Conservation (phyloP, 2,329 filamentous ascomycete species). For the Coleophoma crateriformis region DNA sequence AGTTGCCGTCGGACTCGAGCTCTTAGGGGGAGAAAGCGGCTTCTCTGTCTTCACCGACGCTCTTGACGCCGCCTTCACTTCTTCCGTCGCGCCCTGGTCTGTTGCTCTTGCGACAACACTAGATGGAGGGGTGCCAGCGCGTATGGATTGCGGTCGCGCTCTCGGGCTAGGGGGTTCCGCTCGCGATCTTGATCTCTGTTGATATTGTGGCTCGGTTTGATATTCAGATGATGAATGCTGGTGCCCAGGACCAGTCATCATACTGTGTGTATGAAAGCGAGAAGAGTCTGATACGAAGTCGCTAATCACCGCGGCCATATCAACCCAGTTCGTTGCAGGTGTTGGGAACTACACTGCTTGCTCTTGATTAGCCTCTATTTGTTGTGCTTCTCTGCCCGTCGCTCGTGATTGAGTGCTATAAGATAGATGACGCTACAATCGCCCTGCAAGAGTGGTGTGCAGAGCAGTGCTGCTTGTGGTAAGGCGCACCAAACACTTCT, state of each 20-base stretch:
- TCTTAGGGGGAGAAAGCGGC: conserved; percentile 21
- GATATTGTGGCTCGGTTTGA: conserved; percentile 15
- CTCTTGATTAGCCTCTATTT: conserved; percentile 14
- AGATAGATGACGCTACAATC: neutral
- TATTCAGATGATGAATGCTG: conserved; percentile 38
- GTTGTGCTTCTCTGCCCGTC: neutral
- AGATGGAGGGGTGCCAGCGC: conserved; percentile 16
- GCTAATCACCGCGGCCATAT: conserved; percentile 60
- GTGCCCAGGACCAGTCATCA: conserved; percentile 51
- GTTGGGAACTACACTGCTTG: conserved; percentile 14
- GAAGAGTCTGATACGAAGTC: conserved; percentile 71
- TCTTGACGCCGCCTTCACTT: conserved; percentile 2
- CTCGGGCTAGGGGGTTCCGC: conserved; percentile 18
- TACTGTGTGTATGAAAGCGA: conserved; percentile 50
- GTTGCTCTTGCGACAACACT: conserved; percentile 12
- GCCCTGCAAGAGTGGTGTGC: neutral
- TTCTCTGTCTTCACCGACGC: conserved; percentile 9
- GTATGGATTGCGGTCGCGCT: conserved; percentile 6
- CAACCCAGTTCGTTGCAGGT: conserved; percentile 18
- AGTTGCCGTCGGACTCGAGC: conserved; percentile 17
- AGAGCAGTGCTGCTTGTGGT: neutral
- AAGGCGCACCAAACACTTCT: neutral
- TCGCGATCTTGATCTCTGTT: conserved; percentile 19
- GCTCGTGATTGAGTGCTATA: neutral
- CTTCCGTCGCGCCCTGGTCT: conserved; percentile 6